Conservation (phyloP, 2,329 filamentous ascomycete species). For the Colletotrichum destructivum region DNA sequence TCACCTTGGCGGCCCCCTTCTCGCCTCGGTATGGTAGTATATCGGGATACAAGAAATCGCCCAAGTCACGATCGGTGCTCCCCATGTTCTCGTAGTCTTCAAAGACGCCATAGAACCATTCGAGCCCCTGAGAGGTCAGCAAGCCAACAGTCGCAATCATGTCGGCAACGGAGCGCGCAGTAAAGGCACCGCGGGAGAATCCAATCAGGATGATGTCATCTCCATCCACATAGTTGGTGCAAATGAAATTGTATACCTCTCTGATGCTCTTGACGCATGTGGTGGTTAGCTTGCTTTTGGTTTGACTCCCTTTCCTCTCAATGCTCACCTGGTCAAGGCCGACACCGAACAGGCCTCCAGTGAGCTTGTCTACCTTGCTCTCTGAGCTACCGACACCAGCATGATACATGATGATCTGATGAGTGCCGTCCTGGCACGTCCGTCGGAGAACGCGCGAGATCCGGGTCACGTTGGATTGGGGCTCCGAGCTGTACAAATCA, state of each 20-base stretch:
- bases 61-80: conserved; percentile 60
- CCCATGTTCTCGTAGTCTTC: conserved; percentile 67
- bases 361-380: conserved; percentile 62
- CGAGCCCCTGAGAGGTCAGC: conserved; percentile 66
- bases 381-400: conserved; percentile 71
- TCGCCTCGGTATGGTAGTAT: conserved; percentile 62
- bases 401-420: conserved; percentile 74
- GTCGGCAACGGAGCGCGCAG: conserved; percentile 67
- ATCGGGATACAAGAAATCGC: conserved; percentile 61
- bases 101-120: conserved; percentile 69
- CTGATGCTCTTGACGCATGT: conserved; percentile 62
- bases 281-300: conserved; percentile 22
- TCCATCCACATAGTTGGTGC: conserved; percentile 71
- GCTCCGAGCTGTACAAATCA: not conserved
- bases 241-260: conserved; percentile 74
- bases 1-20: conserved; percentile 51
- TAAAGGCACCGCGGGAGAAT: conserved; percentile 73
- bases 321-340: conserved; percentile 64
- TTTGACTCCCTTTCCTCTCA: not conserved
- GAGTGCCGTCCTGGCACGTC: conserved; percentile 63
- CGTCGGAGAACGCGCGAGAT: conserved; percentile 70
- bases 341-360: conserved; percentile 68
- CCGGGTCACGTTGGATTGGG: conserved; percentile 73
- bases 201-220: conserved; percentile 72
- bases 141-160: conserved; percentile 67